Evolutionary conservation across 148 eudicot genomes (phyloP).

Genomic region (Simmondsia chinensis): DNA sequence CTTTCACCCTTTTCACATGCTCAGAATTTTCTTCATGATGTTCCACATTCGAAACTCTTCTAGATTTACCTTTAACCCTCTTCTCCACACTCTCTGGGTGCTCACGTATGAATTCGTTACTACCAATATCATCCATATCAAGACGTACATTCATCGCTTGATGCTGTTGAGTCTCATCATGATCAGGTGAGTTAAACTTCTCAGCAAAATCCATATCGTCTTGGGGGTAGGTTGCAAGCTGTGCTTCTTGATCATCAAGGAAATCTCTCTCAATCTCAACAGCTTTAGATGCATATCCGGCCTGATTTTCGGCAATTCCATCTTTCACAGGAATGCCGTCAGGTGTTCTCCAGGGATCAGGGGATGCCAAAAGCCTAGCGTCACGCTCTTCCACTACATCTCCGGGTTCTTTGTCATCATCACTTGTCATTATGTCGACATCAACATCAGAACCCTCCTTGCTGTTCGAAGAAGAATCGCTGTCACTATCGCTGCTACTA

Average conservation of each 20-base stretch:
- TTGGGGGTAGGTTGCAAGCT: constrained; percentile 18
- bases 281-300: constrained; percentile 45
- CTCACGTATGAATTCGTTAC: constrained; percentile 27
- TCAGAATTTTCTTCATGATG: constrained; percentile 35
- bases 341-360: constrained; percentile 29
- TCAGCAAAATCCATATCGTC: constrained; percentile 21
- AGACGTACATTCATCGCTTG: constrained; percentile 11
- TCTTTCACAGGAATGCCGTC: constrained; percentile 27
- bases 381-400: constrained; percentile 29
- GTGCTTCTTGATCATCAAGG: constrained; percentile 34
- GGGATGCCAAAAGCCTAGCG: constrained; percentile 22
- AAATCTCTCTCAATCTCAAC: constrained; percentile 54
- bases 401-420: constrained; percentile 63
- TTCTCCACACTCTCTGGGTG: constrained; percentile 23
- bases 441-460: constrained; percentile 93
- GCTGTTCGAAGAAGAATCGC: constrained; percentile 88
- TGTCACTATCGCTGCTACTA: constrained; percentile 90
- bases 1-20: constrained; percentile 35
- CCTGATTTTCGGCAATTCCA: constrained; percentile 31
- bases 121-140: constrained; percentile 26
- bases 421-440: constrained; percentile 71
- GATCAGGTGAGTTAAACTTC: constrained; percentile 25
- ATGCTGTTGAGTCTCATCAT: constrained; percentile 20
- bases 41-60: constrained; percentile 35
- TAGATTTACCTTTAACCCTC: constrained; percentile 49